These are phyloP conservation scores for Meyerozyma guilliermondii DNA, from an alignment of 1,139 yeast genomes.

Conservation along the genomic window DNA sequence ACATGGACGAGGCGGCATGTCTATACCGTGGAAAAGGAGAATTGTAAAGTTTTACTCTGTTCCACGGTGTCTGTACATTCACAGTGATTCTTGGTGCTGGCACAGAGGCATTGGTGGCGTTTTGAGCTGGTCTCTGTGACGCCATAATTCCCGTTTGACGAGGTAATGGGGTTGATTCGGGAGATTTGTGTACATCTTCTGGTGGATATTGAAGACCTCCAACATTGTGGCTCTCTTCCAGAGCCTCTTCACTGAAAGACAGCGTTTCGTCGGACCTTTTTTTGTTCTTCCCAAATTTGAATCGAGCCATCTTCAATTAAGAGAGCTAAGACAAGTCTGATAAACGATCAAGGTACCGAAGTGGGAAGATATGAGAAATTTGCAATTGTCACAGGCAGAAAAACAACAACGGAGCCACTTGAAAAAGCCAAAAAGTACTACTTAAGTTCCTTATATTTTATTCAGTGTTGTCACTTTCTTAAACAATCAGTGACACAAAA, in stretches of 20 bases:
- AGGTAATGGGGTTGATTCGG: neutral
- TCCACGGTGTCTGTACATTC: slow-evolving; percentile 61
- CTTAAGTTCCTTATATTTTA: neutral
- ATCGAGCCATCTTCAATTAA: slow-evolving; percentile 12
- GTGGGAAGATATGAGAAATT: neutral
- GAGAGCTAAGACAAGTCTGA: neutral
- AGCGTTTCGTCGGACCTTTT: slow-evolving; percentile 6
- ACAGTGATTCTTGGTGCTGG: slow-evolving; percentile 4
- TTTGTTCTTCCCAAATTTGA: slow-evolving; percentile 16
- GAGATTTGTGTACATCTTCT: neutral
- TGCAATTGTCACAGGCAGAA: neutral
- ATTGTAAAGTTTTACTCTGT: slow-evolving; percentile 58
- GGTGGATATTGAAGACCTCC: neutral
- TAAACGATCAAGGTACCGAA: neutral
- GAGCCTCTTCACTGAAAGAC: neutral
- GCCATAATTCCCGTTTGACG: neutral
- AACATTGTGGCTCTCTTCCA: neutral
- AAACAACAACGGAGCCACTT: neutral
- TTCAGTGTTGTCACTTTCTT: neutral
- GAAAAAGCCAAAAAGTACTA: no score
- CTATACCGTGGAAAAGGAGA: slow-evolving; percentile 95
- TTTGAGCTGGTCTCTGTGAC: neutral
- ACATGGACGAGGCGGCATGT: slow-evolving; percentile 75
- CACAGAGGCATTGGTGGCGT: neutral
- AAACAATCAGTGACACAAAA: slow-evolving; percentile 1